Conservation (phyloP, 345 rosid species). For the rapeseed (Brassica napus) region DNA sequence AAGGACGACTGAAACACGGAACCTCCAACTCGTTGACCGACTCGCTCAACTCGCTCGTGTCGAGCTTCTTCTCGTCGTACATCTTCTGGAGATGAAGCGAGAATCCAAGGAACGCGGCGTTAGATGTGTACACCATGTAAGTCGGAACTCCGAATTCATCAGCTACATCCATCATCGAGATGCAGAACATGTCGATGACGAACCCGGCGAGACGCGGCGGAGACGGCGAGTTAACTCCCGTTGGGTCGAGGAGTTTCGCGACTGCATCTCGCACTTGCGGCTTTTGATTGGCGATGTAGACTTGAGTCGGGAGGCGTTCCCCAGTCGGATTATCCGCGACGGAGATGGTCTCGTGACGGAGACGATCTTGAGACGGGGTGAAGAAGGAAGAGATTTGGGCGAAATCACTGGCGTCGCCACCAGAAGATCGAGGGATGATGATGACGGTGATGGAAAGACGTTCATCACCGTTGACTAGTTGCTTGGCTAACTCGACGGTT, state of each 20-base stretch:
- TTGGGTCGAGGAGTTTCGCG: not conserved
- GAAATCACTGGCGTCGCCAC: not conserved
- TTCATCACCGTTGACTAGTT: not conserved
- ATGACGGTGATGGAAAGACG: not conserved
- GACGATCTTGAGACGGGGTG: not conserved
- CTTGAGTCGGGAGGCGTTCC: not conserved
- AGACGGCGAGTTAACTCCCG: not conserved
- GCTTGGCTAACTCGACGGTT: not conserved
- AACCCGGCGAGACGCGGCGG: not conserved
- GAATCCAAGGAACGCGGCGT: not conserved
- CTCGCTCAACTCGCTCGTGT: not conserved
- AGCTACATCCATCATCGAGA: not conserved
- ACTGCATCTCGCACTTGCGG: not conserved
- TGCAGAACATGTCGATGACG: not conserved
- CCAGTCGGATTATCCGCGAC: not conserved
- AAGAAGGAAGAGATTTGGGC: not conserved
- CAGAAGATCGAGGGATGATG: not conserved
- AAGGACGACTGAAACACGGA: not conserved
- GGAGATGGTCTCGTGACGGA: not conserved
- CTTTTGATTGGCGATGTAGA: slow-evolving; percentile 1
- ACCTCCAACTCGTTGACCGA: not conserved
- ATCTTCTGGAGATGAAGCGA: not conserved
- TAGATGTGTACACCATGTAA: not conserved
- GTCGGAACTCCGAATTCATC: not conserved
- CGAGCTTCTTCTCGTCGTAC: not conserved